phyloP scores from a whole-genome alignment of 495 filamentous ascomycete species.

The Podospora australis region DNA sequence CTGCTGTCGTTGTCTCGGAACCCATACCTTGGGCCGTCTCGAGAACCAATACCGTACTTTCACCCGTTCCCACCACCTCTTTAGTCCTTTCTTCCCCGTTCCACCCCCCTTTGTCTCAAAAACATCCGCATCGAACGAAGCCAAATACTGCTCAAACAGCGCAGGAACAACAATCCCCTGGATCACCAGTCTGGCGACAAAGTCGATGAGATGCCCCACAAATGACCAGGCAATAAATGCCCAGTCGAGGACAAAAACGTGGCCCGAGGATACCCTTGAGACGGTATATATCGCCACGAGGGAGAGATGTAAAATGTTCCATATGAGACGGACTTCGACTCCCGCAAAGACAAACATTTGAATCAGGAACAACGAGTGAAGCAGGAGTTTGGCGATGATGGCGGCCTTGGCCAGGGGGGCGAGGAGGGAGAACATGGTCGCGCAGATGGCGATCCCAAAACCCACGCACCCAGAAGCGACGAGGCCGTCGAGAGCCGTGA shows the following conservation, averaged over 20 bases:
- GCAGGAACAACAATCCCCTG: constrained; percentile 8
- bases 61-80: background rate
- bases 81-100: background rate
- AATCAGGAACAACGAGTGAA: constrained; percentile 16
- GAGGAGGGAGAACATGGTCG: constrained; percentile 11
- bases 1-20: too few species aligned
- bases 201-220: constrained; percentile 12
- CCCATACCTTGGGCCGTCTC: background rate
- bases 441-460: constrained; percentile 16
- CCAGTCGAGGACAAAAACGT: constrained; percentile 7
- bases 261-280: background rate
- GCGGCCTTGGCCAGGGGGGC: constrained; percentile 7
- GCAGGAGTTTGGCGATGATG: constrained; percentile 10
- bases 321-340: constrained; percentile 13
- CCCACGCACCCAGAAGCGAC: constrained; percentile 17
- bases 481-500: constrained; percentile 22
- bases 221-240: constrained; percentile 17
- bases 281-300: constrained; percentile 14
- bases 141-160: constrained; percentile 18
- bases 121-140: constrained; percentile 29
- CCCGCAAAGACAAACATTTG: constrained; percentile 17
- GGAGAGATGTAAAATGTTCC: constrained; percentile 14
- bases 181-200: constrained; percentile 10
- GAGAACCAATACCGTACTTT: background rate
- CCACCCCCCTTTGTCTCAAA: background rate